phyloP scores from a whole-genome alignment of 1,284 basidiomycete species.

The Fomitopsis betulina region DNA sequence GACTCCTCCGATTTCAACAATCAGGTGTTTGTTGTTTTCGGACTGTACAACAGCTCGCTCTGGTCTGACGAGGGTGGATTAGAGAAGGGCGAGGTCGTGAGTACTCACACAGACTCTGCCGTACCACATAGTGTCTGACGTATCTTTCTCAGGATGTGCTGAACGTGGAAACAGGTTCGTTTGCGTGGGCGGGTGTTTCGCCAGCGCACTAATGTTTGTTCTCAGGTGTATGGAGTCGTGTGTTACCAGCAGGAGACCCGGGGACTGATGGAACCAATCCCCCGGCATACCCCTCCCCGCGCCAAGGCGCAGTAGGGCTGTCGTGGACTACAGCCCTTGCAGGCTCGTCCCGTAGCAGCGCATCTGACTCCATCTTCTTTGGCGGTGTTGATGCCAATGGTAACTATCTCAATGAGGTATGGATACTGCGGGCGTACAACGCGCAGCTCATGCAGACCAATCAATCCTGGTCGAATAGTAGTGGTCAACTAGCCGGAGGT shows the following conservation, averaged over 20 bases:
- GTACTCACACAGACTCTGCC: constrained; percentile 18
- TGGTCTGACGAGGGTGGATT: constrained; percentile 66
- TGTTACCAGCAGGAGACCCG: constrained; percentile 73
- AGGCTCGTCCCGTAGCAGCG: constrained; percentile 42
- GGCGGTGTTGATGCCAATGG: constrained; percentile 67
- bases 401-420: constrained; percentile 65
- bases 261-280: constrained; percentile 30
- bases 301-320: constrained; percentile 66
- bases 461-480: constrained; percentile 57
- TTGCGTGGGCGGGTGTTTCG: no score
- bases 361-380: constrained; percentile 73
- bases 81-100: constrained; percentile 64
- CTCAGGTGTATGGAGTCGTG: constrained; percentile 62
- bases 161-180: constrained; percentile 39
- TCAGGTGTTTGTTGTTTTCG: constrained; percentile 67
- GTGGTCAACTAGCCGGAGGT: constrained; percentile 58
- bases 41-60: constrained; percentile 52
- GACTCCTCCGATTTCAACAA: constrained; percentile 51
- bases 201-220: neutral
- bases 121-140: constrained; percentile 1
- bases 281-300: constrained; percentile 53
- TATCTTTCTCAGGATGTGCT: constrained; percentile 46
- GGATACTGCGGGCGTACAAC: constrained; percentile 70
- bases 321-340: constrained; percentile 51
- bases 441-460: constrained; percentile 49